Conservation (phyloP, 805 yeast genomes). For the Ogataea degrootiae region DNA sequence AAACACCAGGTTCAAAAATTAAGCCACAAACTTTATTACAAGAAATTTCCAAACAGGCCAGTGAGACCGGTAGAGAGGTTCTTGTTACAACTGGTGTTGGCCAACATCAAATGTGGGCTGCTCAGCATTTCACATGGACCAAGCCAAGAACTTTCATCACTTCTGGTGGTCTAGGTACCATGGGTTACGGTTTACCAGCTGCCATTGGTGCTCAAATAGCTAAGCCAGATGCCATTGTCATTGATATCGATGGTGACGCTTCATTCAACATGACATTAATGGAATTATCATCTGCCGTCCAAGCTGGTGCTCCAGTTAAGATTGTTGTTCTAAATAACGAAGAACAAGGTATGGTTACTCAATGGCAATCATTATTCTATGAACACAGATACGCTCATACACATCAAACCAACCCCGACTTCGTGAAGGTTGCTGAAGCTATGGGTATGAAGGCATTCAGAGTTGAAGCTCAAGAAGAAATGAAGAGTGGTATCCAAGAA, state of each 20-base stretch:
- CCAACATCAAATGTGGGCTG: conserved; percentile 99
- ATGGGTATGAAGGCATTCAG: conserved; percentile 88
- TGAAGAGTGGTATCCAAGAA: conserved; percentile 52
- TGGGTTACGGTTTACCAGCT: conserved; percentile 97
- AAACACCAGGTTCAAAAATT: conserved; percentile 73
- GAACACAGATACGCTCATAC: conserved; percentile 98
- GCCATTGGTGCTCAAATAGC: conserved; percentile 99
- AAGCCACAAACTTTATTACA: conserved; percentile 90
- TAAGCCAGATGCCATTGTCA: conserved; percentile 88
- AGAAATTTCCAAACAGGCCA: conserved; percentile 71
- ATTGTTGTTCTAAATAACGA: conserved; percentile 88
- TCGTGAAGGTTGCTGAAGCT: conserved; percentile 87
- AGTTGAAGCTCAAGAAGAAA: conserved; percentile 63
- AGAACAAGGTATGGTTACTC: conserved; percentile 99
- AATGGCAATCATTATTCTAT: conserved; percentile 97
- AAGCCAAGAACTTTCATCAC: conserved; percentile 90
- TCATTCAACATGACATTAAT: conserved; percentile 97
- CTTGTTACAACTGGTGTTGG: conserved; percentile 98
- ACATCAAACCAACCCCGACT: conserved; percentile 92
- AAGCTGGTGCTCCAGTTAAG: conserved; percentile 88
- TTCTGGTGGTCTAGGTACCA: conserved; percentile 98
- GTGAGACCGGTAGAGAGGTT: conserved; percentile 62
- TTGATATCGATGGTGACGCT: conserved; percentile 98
- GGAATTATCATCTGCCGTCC: conserved; percentile 92
- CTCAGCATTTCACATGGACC: conserved; percentile 94